Percentiles rank a stretch among this genome's conserved stretches.
Evolutionary conservation across 2,329 filamentous ascomycete genomes (phyloP).

Genomic region (Beauveria brongniartii): DNA sequence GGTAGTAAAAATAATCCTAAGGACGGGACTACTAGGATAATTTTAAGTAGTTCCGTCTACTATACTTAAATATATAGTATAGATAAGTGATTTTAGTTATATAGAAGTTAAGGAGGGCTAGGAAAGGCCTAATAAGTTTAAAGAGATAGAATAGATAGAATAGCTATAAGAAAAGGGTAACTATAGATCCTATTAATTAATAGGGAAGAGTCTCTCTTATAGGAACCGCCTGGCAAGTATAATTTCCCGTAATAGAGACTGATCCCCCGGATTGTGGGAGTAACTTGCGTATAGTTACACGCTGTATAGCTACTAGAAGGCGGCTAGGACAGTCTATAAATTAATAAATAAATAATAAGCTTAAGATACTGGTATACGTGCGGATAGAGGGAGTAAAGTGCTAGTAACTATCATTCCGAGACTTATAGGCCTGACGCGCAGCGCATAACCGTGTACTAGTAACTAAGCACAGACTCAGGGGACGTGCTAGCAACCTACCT

Average conservation of each 20-base stretch:
- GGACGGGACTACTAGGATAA: slow-evolving; percentile 22
- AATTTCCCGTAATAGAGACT: not conserved
- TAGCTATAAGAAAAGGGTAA: slow-evolving; percentile 1
- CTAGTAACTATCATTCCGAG: not conserved
- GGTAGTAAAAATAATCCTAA: slow-evolving; percentile 25
- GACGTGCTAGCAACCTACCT: not conserved
- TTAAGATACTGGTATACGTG: not conserved
- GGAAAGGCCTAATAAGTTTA: slow-evolving; percentile 18
- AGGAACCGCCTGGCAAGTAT: not conserved
- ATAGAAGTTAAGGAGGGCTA: slow-evolving; percentile 22
- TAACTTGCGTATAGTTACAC: not conserved
- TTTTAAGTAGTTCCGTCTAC: slow-evolving; percentile 20
- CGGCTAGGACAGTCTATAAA: not conserved
- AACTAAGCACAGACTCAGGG: not conserved
- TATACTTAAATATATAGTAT: slow-evolving; percentile 16
- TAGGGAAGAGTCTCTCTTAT: not conserved
- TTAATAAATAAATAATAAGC: not conserved
- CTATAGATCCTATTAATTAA: not conserved
- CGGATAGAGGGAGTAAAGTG: not conserved
- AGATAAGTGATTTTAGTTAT: slow-evolving; percentile 18
- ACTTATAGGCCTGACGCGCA: not conserved
- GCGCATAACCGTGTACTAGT: not conserved
- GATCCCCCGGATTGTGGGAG: not conserved
- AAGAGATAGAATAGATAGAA: slow-evolving; percentile 21
- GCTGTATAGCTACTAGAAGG: not conserved